A percentile compares a stretch with the other conserved stretches of the same genome.
Conservation (phyloP, 140 eudicot species). For the Flaveria floridana region DNA sequence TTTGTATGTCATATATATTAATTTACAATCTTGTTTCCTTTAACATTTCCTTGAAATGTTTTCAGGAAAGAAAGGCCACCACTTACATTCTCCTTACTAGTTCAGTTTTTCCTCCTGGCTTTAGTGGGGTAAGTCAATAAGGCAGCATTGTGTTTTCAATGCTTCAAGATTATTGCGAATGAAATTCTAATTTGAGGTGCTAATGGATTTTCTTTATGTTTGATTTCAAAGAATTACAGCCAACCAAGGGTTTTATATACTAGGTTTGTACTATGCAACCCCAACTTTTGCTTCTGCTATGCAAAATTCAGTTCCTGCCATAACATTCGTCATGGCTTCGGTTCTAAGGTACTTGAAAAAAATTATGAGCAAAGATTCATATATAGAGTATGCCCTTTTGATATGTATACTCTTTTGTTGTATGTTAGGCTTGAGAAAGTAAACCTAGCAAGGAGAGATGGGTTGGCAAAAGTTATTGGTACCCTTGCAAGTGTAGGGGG, state of each 20-base stretch:
- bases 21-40: no score
- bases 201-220: no score
- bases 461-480: slow-evolving; percentile 76
- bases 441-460: slow-evolving; percentile 54
- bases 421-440: slow-evolving; percentile 59
- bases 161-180: no score
- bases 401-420: background rate
- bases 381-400: no score
- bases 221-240: slow-evolving; percentile 61
- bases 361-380: no score
- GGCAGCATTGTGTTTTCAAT: background rate
- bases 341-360: slow-evolving; percentile 44
- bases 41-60: background rate
- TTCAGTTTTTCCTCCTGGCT: slow-evolving; percentile 74
- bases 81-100: slow-evolving; percentile 63
- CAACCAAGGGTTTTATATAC: slow-evolving; percentile 83
- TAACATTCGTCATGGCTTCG: slow-evolving; percentile 80
- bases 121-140: slow-evolving; percentile 57
- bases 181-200: no score
- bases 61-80: slow-evolving; percentile 88
- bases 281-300: slow-evolving; percentile 90
- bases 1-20: no score
- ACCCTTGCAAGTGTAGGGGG: slow-evolving; percentile 82
- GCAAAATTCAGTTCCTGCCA: slow-evolving; percentile 91
- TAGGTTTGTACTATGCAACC: slow-evolving; percentile 81